Conservation (phyloP, 2,329 filamentous ascomycete genomes). For the Colletotrichum eremochloae region DNA sequence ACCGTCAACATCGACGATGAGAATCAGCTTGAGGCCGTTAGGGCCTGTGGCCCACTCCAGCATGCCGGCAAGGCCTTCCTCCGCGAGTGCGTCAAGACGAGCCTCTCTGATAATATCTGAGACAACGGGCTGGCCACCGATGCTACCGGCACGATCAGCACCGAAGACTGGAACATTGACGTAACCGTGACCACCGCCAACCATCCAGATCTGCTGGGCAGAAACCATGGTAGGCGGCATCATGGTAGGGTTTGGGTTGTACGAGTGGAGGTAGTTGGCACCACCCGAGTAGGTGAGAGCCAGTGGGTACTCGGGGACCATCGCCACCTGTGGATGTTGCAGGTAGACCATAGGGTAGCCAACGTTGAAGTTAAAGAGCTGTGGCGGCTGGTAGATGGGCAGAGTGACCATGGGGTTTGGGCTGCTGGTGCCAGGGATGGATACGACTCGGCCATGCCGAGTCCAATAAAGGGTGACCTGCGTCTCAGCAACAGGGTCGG, state of each 20-base stretch:
- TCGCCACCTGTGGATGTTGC: not conserved
- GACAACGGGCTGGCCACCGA: not conserved
- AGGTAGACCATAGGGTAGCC: not conserved
- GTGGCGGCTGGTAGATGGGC: conserved; percentile 11
- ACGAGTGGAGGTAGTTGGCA: conserved; percentile 29
- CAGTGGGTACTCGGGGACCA: not conserved
- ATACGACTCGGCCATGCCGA: conserved; percentile 19
- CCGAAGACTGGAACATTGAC: not conserved
- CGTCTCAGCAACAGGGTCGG: conserved; percentile 29
- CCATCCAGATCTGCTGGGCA: conserved; percentile 1
- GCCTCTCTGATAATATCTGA: conserved; percentile 27
- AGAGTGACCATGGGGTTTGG: not conserved
- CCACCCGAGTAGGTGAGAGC: conserved; percentile 28
- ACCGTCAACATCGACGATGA: conserved; percentile 22
- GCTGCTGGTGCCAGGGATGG: conserved; percentile 7
- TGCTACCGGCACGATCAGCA: not conserved
- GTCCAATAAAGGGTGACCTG: conserved; percentile 38
- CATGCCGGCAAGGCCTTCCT: not conserved
- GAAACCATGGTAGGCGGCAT: not conserved
- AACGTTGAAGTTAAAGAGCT: conserved; percentile 8
- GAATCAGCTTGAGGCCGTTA: conserved; percentile 28
- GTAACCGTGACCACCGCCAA: conserved; percentile 1
- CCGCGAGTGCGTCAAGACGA: conserved; percentile 13
- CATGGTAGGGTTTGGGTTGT: conserved; percentile 11
- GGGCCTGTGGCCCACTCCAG: conserved; percentile 28